Percentiles rank a stretch among this genome's conserved stretches.
Evolutionary conservation across 2,329 filamentous ascomycete species (phyloP).

Genomic region (Pestalotiopsis sp.): DNA sequence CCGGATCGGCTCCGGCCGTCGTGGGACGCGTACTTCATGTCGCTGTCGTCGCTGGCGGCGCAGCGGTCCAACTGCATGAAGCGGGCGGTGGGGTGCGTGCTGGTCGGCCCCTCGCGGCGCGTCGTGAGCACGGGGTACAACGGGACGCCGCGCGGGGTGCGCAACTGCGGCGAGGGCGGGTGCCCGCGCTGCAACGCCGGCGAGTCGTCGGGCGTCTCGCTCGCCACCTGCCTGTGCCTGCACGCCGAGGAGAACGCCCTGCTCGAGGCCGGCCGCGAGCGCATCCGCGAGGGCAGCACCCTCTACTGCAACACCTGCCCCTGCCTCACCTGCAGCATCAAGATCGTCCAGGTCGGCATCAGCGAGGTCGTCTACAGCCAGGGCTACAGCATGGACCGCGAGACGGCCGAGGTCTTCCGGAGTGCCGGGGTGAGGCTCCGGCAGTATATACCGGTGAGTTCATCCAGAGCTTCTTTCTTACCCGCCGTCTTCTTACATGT

Average conservation of each 20-base stretch:
- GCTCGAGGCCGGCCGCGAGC: slow-evolving; percentile 87
- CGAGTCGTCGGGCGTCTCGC: slow-evolving; percentile 65
- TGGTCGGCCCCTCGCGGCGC: slow-evolving; percentile 76
- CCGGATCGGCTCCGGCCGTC: slow-evolving; percentile 78
- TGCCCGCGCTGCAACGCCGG: slow-evolving; percentile 85
- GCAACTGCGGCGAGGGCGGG: slow-evolving; percentile 90
- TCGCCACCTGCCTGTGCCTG: slow-evolving; percentile 91
- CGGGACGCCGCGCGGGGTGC: slow-evolving; percentile 86
- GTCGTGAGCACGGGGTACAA: slow-evolving; percentile 98
- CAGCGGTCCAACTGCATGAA: slow-evolving; percentile 98
- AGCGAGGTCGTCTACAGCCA: slow-evolving; percentile 93
- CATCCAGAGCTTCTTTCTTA: neutral
- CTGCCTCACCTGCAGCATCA: slow-evolving; percentile 96
- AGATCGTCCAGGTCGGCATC: slow-evolving; percentile 96
- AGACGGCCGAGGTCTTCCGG: slow-evolving; percentile 78
- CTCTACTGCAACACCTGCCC: slow-evolving; percentile 97
- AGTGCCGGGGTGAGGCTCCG: slow-evolving; percentile 82
- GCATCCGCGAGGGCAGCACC: slow-evolving; percentile 78
- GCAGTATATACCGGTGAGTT: slow-evolving; percentile 81
- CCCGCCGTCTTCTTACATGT: neutral
- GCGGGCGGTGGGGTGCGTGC: slow-evolving; percentile 87
- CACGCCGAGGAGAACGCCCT: slow-evolving; percentile 98
- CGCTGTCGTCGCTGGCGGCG: slow-evolving; percentile 86
- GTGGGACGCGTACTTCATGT: slow-evolving; percentile 99
- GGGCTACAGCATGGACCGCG: slow-evolving; percentile 89